These are phyloP conservation scores for Aureobasidium sp. DNA, from an alignment of 2,329 filamentous ascomycete species.

Conservation along the genomic window DNA sequence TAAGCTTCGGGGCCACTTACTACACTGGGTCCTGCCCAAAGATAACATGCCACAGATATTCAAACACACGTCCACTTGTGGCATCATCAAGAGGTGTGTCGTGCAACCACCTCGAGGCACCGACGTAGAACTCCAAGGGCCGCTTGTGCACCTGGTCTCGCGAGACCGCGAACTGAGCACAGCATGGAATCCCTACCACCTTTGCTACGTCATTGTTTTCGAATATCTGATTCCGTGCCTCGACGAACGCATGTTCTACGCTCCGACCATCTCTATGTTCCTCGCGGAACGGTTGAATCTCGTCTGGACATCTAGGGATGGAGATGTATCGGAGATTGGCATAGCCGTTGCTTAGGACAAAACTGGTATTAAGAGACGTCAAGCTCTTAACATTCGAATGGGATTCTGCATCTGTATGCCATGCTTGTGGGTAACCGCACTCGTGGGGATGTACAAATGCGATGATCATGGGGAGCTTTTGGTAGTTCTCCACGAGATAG, in stretches of 20 bases:
- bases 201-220: constrained; percentile 30
- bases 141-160: constrained; percentile 40
- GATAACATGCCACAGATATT: constrained; percentile 49
- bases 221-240: neutral
- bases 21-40: neutral
- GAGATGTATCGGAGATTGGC: constrained; percentile 49
- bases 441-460: constrained; percentile 27
- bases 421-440: constrained; percentile 20
- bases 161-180: constrained; percentile 50
- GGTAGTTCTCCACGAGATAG: constrained; percentile 42
- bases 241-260: neutral
- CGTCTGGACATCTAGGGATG: constrained; percentile 45
- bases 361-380: constrained; percentile 37
- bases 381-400: constrained; percentile 20
- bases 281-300: constrained; percentile 41
- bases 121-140: constrained; percentile 42
- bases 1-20: neutral
- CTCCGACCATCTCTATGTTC: constrained; percentile 24
- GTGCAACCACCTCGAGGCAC: constrained; percentile 44
- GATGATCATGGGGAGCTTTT: constrained; percentile 25
- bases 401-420: constrained; percentile 13
- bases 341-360: constrained; percentile 45
- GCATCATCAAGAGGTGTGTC: constrained; percentile 42
- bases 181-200: constrained; percentile 45
- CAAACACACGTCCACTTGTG: constrained; percentile 48